Base-by-base conservation (phyloP, 495 filamentous ascomycete species). In the Pseudotulostoma volvatum region DNA sequence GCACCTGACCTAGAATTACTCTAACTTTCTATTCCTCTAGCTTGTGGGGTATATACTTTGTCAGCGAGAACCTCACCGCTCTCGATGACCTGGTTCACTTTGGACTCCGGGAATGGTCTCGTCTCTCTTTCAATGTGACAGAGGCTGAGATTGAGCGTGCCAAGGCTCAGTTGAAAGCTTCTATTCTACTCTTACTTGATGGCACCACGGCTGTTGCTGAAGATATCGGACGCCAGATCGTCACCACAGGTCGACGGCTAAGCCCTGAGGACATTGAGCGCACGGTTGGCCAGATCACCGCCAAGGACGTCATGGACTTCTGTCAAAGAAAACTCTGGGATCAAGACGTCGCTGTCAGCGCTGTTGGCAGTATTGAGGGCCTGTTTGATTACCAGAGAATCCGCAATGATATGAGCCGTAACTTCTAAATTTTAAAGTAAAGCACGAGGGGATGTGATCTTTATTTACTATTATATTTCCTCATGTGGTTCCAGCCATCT, bases 21-120 rank as follows among this genome's bases (percentile, higher is more conserved):
- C 45, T 40, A 25, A 46, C 20, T 18, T 38, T 34, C 45, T 47
- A 20, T n/a, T n/a, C n/a, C 23, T 41, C 9, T 56, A 93, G 90
- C 65, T 78, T 99, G 50, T 99, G 90, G 90, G 90, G 90, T 63
- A 95, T 96, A 71, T 99, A 99, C 73, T 70, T 99, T 38, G 83
- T 93, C 46, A 86, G 82, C 49, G 86, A 94, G 61, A 79, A 86
- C 58, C 61, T 88, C 44, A 82, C 78, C 48, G 66, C 71, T 31
- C 70, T 96, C 50, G 90, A 99, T 53, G 90, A 99, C 60, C 77
- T 96, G 25, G 76, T 93, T 52, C 92, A 96, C 74, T 99, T 96
- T 66, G 77, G 90, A 28, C 84, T 96, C 57, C 85, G 92, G 42
- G 90, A 99, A 68, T 99, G 90, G 90, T 80, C 84, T 40, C 83